Base-by-base conservation (phyloP, 306 rosid genomes). In the Inga oerstediana region DNA sequence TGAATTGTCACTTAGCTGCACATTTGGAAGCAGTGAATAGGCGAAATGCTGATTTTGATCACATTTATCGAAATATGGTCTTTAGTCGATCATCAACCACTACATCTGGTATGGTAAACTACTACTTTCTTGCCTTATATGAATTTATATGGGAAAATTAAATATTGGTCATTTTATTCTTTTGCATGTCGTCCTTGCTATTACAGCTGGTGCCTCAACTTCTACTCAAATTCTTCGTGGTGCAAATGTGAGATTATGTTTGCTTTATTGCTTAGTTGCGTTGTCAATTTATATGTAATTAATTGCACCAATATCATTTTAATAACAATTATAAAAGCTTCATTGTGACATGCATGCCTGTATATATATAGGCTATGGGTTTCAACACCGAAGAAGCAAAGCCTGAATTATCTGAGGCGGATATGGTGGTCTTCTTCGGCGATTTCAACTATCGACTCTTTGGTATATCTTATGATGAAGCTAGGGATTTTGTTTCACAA, bases 1-100 rank as follows among this genome's bases (percentile, higher is more conserved):
- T 96, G 80, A 96, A 96, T 91, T 96, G 99, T 88, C 99, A 96
- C 90, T 90, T 93, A 92, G 99, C 98, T 51, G 99, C 99, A 80
- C 99, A 96, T 85, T 88, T 96, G 91, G 99, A 96, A 88, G 99
- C 98, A 39, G 91, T 96, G 52, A 96, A 89, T 85, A 92, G 99
- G 65, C 92, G 99, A 19, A 96, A 96, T 85, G 98, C 99, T 79
- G 99, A 93, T 86, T 93, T 96, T 82, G 97, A 93, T 84, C 97
- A 96, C 94, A 96, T 96, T 78, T 96, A 85, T 88, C 92, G 94
- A 84, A 96, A 92, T 85, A 90, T 93, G 99, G 91, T 83, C 79
- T 96, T 96, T 91, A 92, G 86, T 84, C 91, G 99, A 83, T 89
- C 98, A 65, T 90, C 99, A 78, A 84, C 74, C 88, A 90, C 75